Conservation (phyloP, 1,284 basidiomycete species). For the Thecaphora thlaspeos region DNA sequence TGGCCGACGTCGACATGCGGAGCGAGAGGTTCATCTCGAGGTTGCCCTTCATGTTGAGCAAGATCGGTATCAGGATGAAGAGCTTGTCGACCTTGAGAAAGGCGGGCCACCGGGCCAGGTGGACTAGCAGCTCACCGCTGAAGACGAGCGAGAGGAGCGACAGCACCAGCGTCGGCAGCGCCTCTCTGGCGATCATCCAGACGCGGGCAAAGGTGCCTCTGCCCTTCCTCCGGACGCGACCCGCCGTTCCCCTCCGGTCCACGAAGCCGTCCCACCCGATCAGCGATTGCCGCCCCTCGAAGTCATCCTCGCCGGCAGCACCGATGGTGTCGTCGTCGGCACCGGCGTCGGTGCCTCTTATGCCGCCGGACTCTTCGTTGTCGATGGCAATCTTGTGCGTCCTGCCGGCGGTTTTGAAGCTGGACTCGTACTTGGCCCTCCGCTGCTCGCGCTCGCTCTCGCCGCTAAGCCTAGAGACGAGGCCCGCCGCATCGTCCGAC, state of each 20-base stretch:
- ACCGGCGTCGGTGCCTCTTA: not conserved
- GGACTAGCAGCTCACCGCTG: conserved; percentile 82
- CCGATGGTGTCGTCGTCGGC: not conserved
- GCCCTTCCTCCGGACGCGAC: conserved; percentile 13
- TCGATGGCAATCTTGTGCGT: not conserved
- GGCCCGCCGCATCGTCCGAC: not conserved
- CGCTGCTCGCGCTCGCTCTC: conserved; percentile 1
- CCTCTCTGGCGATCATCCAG: conserved; percentile 52
- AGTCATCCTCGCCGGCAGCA: conserved; percentile 15
- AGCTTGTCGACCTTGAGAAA: conserved; percentile 86
- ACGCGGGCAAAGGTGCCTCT: conserved; percentile 24
- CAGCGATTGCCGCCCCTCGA: conserved; percentile 24
- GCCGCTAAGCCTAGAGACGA: not conserved
- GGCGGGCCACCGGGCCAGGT: conserved; percentile 81
- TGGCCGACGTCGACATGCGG: conserved; percentile 62
- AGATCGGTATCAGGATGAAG: conserved; percentile 91
- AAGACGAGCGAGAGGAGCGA: conserved; percentile 67
- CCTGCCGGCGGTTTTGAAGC: not conserved
- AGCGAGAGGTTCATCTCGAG: conserved; percentile 80
- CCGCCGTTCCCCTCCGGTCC: conserved; percentile 30
- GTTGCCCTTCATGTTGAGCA: conserved; percentile 94
- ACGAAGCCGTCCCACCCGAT: conserved; percentile 25
- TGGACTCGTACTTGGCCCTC: not conserved
- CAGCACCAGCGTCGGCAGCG: conserved; percentile 61
- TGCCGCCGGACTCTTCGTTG: not conserved